Conservation (phyloP, 495 filamentous ascomycete species). For the Xanthoparmelia taractica region DNA sequence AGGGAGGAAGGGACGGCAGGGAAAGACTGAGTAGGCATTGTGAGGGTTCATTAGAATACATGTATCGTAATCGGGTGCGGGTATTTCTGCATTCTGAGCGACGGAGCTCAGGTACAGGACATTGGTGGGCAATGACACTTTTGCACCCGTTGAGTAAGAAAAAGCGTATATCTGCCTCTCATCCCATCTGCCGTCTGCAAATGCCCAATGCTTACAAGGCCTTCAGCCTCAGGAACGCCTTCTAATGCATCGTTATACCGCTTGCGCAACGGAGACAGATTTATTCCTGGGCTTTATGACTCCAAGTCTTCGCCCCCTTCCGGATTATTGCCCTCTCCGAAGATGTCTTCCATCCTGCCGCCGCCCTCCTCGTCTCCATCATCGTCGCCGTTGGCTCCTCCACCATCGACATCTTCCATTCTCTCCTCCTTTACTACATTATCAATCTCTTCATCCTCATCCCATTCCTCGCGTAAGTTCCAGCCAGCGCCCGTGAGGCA, state of each 20-base stretch:
- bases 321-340: conserved; percentile 40
- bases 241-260: conserved; percentile 14
- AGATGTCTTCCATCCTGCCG: conserved; percentile 54
- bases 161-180: not conserved
- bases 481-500: conserved; percentile 79
- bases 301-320: conserved; percentile 45
- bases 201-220: not conserved
- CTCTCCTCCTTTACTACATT: conserved; percentile 29
- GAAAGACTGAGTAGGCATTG: not conserved
- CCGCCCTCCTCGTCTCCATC: conserved; percentile 45
- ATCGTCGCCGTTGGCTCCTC: conserved; percentile 27
- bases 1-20: not conserved
- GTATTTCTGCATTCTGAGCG: not conserved
- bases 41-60: not conserved
- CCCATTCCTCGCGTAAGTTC: conserved; percentile 75
- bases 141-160: not conserved
- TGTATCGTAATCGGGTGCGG: not conserved
- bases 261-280: not conserved
- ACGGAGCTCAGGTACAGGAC: not conserved
- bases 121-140: not conserved
- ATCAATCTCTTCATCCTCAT: conserved; percentile 43
- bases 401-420: conserved; percentile 28
- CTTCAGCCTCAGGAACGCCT: conserved; percentile 12
- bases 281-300: not conserved
- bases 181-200: not conserved